Conservation (phyloP, 306 rosid genomes). For the Lagenaria siceraria region DNA sequence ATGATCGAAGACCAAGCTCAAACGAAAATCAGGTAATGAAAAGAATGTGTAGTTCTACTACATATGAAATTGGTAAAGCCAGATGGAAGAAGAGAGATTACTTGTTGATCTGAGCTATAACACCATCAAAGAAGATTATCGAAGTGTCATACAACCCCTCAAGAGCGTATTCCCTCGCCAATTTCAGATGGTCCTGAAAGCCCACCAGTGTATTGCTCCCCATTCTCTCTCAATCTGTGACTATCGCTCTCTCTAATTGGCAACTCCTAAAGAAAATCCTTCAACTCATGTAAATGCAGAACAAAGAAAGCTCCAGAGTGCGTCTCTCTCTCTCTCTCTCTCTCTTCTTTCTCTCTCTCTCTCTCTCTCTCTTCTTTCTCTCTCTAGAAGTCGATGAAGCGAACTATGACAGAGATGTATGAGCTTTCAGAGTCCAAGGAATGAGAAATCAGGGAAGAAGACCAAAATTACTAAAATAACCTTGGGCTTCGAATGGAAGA, state of each 20-base stretch:
- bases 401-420: neutral
- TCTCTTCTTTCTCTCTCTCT: neutral
- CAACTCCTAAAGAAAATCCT: too few relatives aligned
- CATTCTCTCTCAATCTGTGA: constrained; percentile 20
- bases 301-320: neutral
- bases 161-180: constrained; percentile 90
- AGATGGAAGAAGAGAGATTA: constrained; percentile 7
- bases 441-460: constrained; percentile 1
- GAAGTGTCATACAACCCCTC: constrained; percentile 92
- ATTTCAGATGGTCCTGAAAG: constrained; percentile 81
- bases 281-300: neutral
- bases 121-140: constrained; percentile 90
- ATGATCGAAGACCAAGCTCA: neutral
- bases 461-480: neutral
- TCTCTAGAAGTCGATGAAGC: neutral
- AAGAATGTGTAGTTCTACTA: neutral
- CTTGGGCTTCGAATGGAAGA: neutral
- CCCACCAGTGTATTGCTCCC: constrained; percentile 56
- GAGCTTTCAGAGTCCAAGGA: neutral
- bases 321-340: neutral
- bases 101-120: constrained; percentile 98
- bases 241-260: neutral
- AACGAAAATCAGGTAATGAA: neutral
- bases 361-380: neutral
- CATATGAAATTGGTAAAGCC: neutral